phyloP scores from a whole-genome alignment of 345 rosid species.

The Geranium rotundifolium region DNA sequence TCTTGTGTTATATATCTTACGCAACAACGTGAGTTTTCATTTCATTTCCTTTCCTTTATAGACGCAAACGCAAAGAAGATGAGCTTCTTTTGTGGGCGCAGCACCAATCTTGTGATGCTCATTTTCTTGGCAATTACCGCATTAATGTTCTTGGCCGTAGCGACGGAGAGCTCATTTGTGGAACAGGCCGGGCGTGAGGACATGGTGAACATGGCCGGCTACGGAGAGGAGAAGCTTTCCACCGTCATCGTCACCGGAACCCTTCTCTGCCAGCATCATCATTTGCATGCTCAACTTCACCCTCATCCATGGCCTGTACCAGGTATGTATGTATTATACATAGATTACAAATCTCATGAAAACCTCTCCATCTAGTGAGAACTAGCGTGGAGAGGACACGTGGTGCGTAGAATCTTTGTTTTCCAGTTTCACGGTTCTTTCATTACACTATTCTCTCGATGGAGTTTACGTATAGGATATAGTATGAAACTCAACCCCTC shows the following conservation, averaged over 20 bases:
- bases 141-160: constrained; percentile 4
- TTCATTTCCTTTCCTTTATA: too few relatives aligned
- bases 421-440: too few relatives aligned
- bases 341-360: too few relatives aligned
- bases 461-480: too few relatives aligned
- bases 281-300: constrained; percentile 3
- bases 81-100: background rate
- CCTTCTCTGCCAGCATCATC: constrained; percentile 20
- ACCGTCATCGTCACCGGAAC: constrained; percentile 45
- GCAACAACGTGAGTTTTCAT: background rate
- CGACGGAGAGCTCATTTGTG: constrained; percentile 1
- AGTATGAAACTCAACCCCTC: too few relatives aligned
- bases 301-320: constrained; percentile 11
- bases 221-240: constrained; percentile 60
- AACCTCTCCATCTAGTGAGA: too few relatives aligned
- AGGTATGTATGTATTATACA: constrained; percentile 9
- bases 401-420: too few relatives aligned
- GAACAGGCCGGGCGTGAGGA: constrained; percentile 36
- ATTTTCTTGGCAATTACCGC: too few relatives aligned
- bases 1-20: background rate
- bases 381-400: too few relatives aligned
- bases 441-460: too few relatives aligned
- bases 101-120: background rate
- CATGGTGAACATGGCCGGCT: constrained; percentile 50
- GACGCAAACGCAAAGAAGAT: background rate